Base-by-base conservation (phyloP, 768 basidiomycete genomes). In the Boletus coccyginus region DNA sequence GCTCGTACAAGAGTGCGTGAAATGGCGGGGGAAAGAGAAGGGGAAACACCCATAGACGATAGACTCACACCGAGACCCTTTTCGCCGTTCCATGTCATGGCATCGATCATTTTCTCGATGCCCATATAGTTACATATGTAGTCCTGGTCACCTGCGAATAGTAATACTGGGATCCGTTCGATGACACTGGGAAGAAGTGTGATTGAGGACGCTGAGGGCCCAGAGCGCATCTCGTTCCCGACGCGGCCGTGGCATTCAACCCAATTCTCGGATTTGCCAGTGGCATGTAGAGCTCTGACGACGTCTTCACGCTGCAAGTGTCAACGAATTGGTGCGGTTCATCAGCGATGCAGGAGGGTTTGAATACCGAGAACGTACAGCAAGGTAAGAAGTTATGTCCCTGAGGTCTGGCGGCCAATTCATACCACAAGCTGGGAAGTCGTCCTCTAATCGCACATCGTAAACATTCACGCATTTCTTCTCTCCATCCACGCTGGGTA, bases 81-180 rank as follows among this genome's bases (percentile, higher is more conserved):
- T 36, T 72, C 86, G 2, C 94, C 94, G 55, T 85, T 88, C 96
- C 96, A 99, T 3, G 80, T 78, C 79, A 99, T 75, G 31, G 80
- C 75, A 59, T 88, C 85, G 46, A 98, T 90, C 81, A 90, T 85
- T 55, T 80, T 81, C 72, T 98, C 94, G 57, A 93, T 77, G 5
- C 97, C 97, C 50, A 95, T 78, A 70, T 97, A 89, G 70, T 98
- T 98, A 76, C 97, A 98, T 59, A 99, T 97, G 42, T 94, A 75
- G 70, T 98, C 97, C 70, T 98, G 91, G 69, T 97, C 94, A 7
- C 97, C 97, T 0, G 86, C 93, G 63, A 97, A 99, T 45, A 99
- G 78, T 60, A 99, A 68, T n/a, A 98, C 81, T 1, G 88, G 87
- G 19, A 98, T 87, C 58, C 80, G 80, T 60, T 87, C 84, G 32